Evolutionary conservation across 306 rosid species (phyloP), one percentile per base, ranked within the genome.

Genomic region (Fagus crenata): DNA sequence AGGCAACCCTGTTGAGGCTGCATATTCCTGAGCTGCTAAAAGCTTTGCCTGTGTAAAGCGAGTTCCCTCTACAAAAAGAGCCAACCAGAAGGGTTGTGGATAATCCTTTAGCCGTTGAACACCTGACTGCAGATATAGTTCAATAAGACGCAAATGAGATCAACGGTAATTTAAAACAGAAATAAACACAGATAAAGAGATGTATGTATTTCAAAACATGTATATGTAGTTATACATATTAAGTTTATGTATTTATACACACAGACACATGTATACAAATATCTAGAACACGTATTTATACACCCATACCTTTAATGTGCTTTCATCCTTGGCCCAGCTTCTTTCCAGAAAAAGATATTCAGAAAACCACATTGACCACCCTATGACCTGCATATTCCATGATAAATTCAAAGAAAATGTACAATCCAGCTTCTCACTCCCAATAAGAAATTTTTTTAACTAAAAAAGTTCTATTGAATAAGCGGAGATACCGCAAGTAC

Each of bases 331-430:
- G 53, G 91, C 98, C 98, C 98, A 94, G 79, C 81, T 94, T 90
- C 98, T 90, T 87, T 92, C 98, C 82, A 94, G 74, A 74, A 92
- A 94, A 76, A 94, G 94, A 80, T 94, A 94, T 77, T 92, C 98
- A 69, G 97, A 89, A 82, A 94, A 94, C 97, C 96, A 92, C 98
- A 94, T 94, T 69, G 98, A 94, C 98, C 98, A 94, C 71, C 98
- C 98, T 85, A 94, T 84, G 53, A 94, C 98, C 98, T 94, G 89
- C 79, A 79, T 37, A 56, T 40, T 7, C 51, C 51, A 46, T 46
- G 41, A 64, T 13, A 9, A 64, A 61, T 3, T 0, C 6, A 4
- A 2, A 13, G 5, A 61, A 31, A 32, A 46, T 46, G 13, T 46
- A 31, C 40, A 61, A 33, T 17, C 32, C 32, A 22, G 36, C 65